Base-by-base conservation (phyloP, 2,329 filamentous ascomycete genomes). In the Orbilia oligospora region DNA sequence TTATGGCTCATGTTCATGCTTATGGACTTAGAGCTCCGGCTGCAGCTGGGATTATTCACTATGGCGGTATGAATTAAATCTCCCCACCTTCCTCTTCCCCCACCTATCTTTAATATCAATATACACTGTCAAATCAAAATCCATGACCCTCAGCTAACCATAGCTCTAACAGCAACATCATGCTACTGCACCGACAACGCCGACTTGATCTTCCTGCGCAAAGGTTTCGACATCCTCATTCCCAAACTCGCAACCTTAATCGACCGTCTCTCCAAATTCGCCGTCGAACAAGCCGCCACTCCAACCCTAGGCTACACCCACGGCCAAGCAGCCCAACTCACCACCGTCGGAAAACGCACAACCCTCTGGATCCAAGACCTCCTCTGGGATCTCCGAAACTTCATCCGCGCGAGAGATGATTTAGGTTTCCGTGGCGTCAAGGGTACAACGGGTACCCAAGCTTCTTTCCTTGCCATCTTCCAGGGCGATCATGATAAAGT, bases 11-110 rank as follows among this genome's bases (percentile, higher is more conserved):
- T 82, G 91, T 95, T 58, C 90, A 93, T 81, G 90, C 92, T 14
- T 95, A 91, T 84, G 93, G 92, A 2, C 85, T 88, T 81, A 90
- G 88, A 76, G 92, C 92, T 2, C 93, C 93, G 0, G 91, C 89
- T 38, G 93, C 93, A 9, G 92, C 92, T 14, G 92, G 92, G 38
- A 92, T 96, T 81, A 95, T 97, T 77, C 94, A 97, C 84, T 90
- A 88, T 84, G 82, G 81, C 46, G 80, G 69, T 80, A 70, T 44
- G 72, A 14, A 4, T 30, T 2, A 12, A 14, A 38, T 51, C 38
- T 16, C 46, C 36, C 61, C 5, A 5, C 12, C 46, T 24, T 24
- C 9, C 16, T 14, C 20, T 30, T n/a, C n/a, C n/a, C n/a, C n/a
- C n/a, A n/a, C n/a, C n/a, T n/a, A n/a, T 12, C 36, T 41, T 12